Evolutionary conservation across 202 grass and related monocot species (phyloP), one percentile per base, ranked within the genome.

Genomic region (Dendrocalamus latiflorus): DNA sequence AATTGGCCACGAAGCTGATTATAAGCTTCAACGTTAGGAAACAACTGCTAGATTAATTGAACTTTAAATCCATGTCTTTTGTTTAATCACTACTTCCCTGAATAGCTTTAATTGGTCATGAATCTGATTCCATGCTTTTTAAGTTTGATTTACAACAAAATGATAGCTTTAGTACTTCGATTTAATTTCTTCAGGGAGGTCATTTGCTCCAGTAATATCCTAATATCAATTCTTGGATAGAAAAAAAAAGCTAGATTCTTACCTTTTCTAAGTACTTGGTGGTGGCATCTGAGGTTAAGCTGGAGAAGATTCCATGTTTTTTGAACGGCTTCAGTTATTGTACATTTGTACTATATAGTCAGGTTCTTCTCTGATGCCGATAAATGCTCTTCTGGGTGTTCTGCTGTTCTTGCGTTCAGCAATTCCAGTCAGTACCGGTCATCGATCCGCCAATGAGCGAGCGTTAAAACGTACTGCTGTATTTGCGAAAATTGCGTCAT

Each of bases 261-360:
- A 9, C 13, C 3, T 36, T 37, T 80, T 8, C 22, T 37, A 38
- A n/a, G 25, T 78, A 5, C 68, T 63, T 34, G 41, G 49, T 21
- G 57, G 38, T 57, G 80, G 11, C 20, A 84, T 74, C 16, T 38
- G 58, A 28, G 36, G 59, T 57, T 74, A 66, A 79, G 41, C 30
- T 41, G 49, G 54, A 18, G 54, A 87, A 44, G 53, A 30, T 56
- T 59, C 65, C 72, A 43, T 83, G 58, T 59, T 57, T 65, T 16
- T 16, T 78, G 6, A 65, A 82, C 57, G 45, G 33, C 20, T 48
- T 74, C 70, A 55, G 17, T 85, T 70, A 70, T 56, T 71, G 43
- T 41, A 15, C 56, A 13, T 45, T 15, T 77, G 41, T 78, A 64
- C 58, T 25, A 16, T 45, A 18, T 81, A 1, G 14, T 65, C 83